phyloP scores from a whole-genome alignment of 768 basidiomycete genomes.

The Rhizopogon roseolus region DNA sequence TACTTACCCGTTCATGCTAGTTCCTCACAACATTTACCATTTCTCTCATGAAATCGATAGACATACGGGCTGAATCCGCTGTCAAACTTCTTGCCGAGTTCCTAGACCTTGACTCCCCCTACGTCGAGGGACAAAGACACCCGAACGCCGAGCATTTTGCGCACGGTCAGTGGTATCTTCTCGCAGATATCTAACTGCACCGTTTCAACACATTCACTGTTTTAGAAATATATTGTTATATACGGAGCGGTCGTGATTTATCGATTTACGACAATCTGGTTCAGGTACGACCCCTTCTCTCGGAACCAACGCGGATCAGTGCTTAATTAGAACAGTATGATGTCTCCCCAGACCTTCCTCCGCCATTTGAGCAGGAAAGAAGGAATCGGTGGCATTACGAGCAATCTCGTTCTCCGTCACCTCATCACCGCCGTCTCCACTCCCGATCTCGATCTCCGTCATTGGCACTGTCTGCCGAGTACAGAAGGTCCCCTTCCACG shows the following conservation, averaged over 20 bases:
- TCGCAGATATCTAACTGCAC: not conserved
- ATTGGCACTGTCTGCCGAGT: conserved; percentile 1
- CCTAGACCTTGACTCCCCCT: conserved; percentile 70
- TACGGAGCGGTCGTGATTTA: conserved; percentile 83
- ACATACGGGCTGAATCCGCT: conserved; percentile 87
- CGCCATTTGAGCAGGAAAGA: conserved; percentile 24
- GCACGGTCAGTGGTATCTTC: conserved; percentile 57
- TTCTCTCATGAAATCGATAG: conserved; percentile 88
- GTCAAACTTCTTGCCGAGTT: conserved; percentile 84
- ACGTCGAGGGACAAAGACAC: conserved; percentile 50
- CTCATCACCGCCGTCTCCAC: conserved; percentile 20
- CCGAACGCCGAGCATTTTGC: conserved; percentile 90
- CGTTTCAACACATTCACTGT: conserved; percentile 1
- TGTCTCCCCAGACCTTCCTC: conserved; percentile 36
- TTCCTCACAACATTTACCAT: conserved; percentile 87
- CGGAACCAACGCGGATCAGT: conserved; percentile 5
- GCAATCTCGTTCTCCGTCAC: conserved; percentile 18
- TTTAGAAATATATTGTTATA: conserved; percentile 82
- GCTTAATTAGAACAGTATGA: conserved; percentile 48
- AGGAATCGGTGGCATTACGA: conserved; percentile 23
- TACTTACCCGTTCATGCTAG: conserved; percentile 33
- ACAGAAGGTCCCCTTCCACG: conserved; percentile 1
- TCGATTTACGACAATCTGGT: conserved; percentile 75
- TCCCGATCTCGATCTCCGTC: conserved; percentile 13
- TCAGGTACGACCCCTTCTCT: conserved; percentile 47